Percentiles rank a stretch among this genome's conserved stretches.
phyloP scores from a whole-genome alignment of 2,329 filamentous ascomycete genomes.

The Cyclaneusma minus region DNA sequence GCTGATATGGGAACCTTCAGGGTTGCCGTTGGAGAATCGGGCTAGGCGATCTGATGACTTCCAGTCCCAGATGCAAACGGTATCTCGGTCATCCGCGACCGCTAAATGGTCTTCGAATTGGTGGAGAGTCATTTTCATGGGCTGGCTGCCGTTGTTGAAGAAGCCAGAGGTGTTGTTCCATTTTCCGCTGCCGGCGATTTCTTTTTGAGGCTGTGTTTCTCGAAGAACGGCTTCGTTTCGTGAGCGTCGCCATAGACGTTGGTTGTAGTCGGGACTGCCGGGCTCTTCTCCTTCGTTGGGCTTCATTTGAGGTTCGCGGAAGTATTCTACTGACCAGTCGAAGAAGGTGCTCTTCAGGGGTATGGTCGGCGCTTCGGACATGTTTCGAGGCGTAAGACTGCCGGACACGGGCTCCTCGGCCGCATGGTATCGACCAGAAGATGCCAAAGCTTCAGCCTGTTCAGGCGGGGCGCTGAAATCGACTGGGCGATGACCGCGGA shows the following conservation, averaged over 20 bases:
- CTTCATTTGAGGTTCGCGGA: constrained; percentile 97
- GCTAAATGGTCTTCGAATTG: constrained; percentile 95
- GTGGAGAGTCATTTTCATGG: constrained; percentile 87
- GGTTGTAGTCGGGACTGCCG: constrained; percentile 90
- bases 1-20: constrained; percentile 77
- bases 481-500: constrained; percentile 29
- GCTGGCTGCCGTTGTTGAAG: constrained; percentile 80
- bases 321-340: constrained; percentile 95
- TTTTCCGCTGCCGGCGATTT: constrained; percentile 66
- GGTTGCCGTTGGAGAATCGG: constrained; percentile 90
- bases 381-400: constrained; percentile 48
- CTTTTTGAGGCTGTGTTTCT: constrained; percentile 87
- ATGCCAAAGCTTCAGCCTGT: constrained; percentile 52
- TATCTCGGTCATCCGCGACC: constrained; percentile 85
- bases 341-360: constrained; percentile 74
- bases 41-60: constrained; percentile 58
- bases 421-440: constrained; percentile 56
- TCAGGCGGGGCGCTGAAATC: constrained; percentile 54
- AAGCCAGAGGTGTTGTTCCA: constrained; percentile 78
- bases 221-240: constrained; percentile 86
- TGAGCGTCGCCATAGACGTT: constrained; percentile 79
- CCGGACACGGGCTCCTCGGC: constrained; percentile 69
- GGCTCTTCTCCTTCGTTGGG: constrained; percentile 90
- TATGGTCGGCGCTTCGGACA: constrained; percentile 43
- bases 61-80: constrained; percentile 89